Conservation (phyloP, 805 yeast species). For the Candida xiaguanensis region DNA sequence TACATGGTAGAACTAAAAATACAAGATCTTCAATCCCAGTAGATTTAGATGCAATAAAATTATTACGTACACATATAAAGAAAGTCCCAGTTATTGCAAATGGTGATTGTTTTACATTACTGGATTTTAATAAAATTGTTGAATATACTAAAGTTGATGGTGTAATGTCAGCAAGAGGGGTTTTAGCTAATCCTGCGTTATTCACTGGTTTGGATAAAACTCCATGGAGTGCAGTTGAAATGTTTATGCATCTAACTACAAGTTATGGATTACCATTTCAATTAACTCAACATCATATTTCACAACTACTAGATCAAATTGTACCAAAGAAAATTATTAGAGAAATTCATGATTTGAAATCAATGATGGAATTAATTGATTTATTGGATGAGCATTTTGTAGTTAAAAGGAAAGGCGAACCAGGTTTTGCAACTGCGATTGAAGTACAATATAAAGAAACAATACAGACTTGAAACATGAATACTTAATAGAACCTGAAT, state of each 20-base stretch:
- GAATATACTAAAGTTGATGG: conserved; percentile 78
- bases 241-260: conserved; percentile 73
- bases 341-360: conserved; percentile 59
- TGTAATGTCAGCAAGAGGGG: conserved; percentile 93
- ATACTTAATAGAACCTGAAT: too few relatives aligned
- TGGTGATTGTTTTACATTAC: conserved; percentile 81
- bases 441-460: conserved; percentile 20
- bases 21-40: conserved; percentile 86
- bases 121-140: conserved; percentile 63
- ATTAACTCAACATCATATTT: conserved; percentile 80
- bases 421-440: conserved; percentile 57
- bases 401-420: conserved; percentile 63
- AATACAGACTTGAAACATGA: conserved; percentile 9
- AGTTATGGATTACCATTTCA: conserved; percentile 84
- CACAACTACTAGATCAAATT: conserved; percentile 74
- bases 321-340: conserved; percentile 28
- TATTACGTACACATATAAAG: conserved; percentile 47
- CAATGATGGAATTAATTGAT: conserved; percentile 64
- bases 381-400: conserved; percentile 76
- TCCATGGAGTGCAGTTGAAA: conserved; percentile 91
- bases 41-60: conserved; percentile 74
- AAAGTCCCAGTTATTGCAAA: conserved; percentile 88
- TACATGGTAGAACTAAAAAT: conserved; percentile 85
- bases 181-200: conserved; percentile 80
- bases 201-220: conserved; percentile 71